Base-by-base conservation (phyloP, 1,284 basidiomycete species). In the Leccinum angustisporum region DNA sequence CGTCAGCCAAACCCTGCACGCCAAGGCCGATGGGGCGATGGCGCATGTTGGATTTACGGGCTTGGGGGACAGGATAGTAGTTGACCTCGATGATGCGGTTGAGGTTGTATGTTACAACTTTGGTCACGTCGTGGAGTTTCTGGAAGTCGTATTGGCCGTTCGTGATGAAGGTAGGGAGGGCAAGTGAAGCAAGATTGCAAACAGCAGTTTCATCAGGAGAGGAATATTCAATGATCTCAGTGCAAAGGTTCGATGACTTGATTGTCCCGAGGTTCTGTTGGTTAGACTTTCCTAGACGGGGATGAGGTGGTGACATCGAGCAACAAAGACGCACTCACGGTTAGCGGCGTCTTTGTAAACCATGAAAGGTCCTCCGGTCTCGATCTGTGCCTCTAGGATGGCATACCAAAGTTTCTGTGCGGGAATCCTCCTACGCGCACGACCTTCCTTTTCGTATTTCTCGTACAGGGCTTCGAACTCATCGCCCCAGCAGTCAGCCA, bases 391-490 rank as follows among this genome's bases (percentile, higher is more conserved):
- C 75, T 99, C 97, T 58, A 99, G 82, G 69, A 99, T 91, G 54
- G 96, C 94, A 76, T 98, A 98, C 97, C 97, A 99, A 52, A 99
- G 86, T 80, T 99, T 98, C 78, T 99, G 97, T 10, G 97, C 97
- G 66, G 95, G 91, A 71, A 99, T 83, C 21, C 87, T 87, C 80
- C 92, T 93, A 73, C 90, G 88, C 31, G 87, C 92, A 59, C 95
- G 92, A 54, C 95, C 95, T 73, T 97, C 95, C 57, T 82, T 84
- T 80, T 99, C 97, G 75, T 99, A 99, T 66, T 84, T 86, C 74
- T 89, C 87, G 76, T 95, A 99, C 18, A 99, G 82, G 14, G 82
- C 84, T 74, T 97, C 95, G 68, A 99, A 99, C 74, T 97, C 94
- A 48, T 88, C 91, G 52, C 95, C 90, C 79, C 95, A 91, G 50